Evolutionary conservation across 1,284 basidiomycete species (phyloP), one percentile per base, ranked within the genome.

Genomic region (Amylostereum areolatum): DNA sequence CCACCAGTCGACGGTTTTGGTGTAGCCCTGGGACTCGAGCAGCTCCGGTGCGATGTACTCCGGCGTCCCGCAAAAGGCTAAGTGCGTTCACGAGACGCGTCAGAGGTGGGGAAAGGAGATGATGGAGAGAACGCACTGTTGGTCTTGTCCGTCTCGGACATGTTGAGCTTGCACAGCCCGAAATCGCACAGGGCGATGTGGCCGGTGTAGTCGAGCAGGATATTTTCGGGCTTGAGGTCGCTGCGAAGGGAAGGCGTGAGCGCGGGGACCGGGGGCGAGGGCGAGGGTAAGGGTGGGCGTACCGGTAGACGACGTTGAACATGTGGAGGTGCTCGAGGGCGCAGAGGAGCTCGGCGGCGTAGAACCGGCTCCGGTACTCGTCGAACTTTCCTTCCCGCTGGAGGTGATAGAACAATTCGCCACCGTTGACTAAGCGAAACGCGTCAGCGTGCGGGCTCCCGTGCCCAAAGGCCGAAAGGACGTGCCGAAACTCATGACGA

Each of bases 1-100:
- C 96, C 96, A 99, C 96, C 96, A 99, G 66, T 99, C 96, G 25
- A 99, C 95, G 1, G 93, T 96, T 72, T 97, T 97, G 31, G 95
- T 97, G 70, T 99, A 99, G 3, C 96, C 96, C 63, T 98, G 95
- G 52, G 90, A 96, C 54, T 97, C 87, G 31, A 99, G 73, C 34
- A 99, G 77, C 64, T 99, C 96, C 0, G 96, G 96, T 2, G 93
- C 93, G 55, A 94, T 91, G 66, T 99, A 99, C 67, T 99, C 96
- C 3, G 96, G 96, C 4, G 96, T 99, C n/a, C 96, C 96, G 63
- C 96, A 99, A 77, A 99, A 99, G 2, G 96, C 92, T 94, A 57
- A 24, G 46, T 44, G 44, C 47, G 27, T 27, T 25, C n/a, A 37
- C 24, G 43, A 10, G 25, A 47, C 40, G 57, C 47, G 46, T 44